These are phyloP conservation scores for Sclerotinia subarctica DNA, from an alignment of 2,329 filamentous ascomycete genomes.

Conservation along the genomic window DNA sequence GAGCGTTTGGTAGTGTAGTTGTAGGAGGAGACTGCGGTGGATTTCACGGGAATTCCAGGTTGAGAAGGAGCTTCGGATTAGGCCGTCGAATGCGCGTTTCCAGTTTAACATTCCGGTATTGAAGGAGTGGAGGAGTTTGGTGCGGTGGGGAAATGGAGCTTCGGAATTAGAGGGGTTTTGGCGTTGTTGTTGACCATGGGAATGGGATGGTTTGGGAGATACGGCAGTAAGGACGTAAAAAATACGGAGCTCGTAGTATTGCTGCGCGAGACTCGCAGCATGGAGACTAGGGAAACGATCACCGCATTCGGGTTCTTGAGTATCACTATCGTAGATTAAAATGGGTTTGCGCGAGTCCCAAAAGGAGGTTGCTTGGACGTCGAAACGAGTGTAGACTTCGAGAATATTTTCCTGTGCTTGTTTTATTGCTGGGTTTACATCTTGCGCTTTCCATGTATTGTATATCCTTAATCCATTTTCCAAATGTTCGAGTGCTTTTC, in stretches of 20 bases:
- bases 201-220: not conserved
- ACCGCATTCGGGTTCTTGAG: not conserved
- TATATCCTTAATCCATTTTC: constrained; percentile 24
- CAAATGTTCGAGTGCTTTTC: constrained; percentile 24
- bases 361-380: constrained; percentile 28
- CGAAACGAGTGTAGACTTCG: constrained; percentile 21
- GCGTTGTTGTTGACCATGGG: no score
- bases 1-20: constrained; percentile 1
- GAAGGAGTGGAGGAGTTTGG: constrained; percentile 18
- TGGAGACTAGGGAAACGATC: constrained; percentile 12
- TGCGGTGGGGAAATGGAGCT: constrained; percentile 5
- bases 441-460: constrained; percentile 20
- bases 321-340: constrained; percentile 2
- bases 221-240: constrained; percentile 25
- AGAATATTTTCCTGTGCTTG: constrained; percentile 15
- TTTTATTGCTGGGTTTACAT: constrained; percentile 10
- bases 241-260: constrained; percentile 22
- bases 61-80: not conserved
- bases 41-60: not conserved
- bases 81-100: constrained; percentile 12
- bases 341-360: constrained; percentile 22
- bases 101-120: constrained; percentile 8
- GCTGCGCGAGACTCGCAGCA: constrained; percentile 19
- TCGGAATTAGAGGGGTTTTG: not conserved
- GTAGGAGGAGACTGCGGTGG: constrained; percentile 12